Conservation (phyloP, 169 alveolate species). For the Babesia sp. region DNA sequence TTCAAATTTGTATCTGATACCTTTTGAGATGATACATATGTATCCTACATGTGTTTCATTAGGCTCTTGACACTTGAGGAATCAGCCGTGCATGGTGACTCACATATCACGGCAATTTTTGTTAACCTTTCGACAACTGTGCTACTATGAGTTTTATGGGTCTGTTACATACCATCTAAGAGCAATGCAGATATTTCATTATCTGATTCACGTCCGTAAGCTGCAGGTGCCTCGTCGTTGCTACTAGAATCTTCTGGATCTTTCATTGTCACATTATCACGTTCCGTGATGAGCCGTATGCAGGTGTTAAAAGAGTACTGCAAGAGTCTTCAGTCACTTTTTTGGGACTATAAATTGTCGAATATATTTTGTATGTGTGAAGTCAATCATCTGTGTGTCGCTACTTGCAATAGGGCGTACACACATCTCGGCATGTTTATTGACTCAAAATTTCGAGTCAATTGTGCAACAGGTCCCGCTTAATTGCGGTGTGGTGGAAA, state of each 20-base stretch:
- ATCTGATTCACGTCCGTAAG: neutral
- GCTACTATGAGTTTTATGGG: neutral
- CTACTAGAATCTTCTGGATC: slow-evolving; percentile 56
- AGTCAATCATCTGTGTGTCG: too few species aligned
- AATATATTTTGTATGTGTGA: too few species aligned
- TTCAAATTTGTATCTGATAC: slow-evolving; percentile 58
- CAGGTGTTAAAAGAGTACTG: too few species aligned
- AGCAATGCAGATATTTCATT: slow-evolving; percentile 19
- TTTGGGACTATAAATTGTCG: too few species aligned
- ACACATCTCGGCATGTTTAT: too few species aligned
- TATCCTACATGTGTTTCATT: slow-evolving; percentile 53
- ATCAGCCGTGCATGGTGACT: slow-evolving; percentile 34
- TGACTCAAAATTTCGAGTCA: too few species aligned
- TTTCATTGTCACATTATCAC: slow-evolving; percentile 10
- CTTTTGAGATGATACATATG: neutral
- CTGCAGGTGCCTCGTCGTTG: slow-evolving; percentile 42
- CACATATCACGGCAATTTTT: slow-evolving; percentile 58
- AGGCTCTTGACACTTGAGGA: slow-evolving; percentile 32
- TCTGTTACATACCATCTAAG: slow-evolving; percentile 5
- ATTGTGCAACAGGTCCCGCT: too few species aligned
- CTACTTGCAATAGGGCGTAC: too few species aligned
- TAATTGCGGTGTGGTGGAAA: neutral
- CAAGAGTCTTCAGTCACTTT: too few species aligned
- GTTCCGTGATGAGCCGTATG: neutral
- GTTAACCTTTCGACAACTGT: slow-evolving; percentile 66